These are phyloP conservation scores for Pyricularia sp. DNA, from an alignment of 2,329 filamentous ascomycete genomes.

Conservation along the genomic window DNA sequence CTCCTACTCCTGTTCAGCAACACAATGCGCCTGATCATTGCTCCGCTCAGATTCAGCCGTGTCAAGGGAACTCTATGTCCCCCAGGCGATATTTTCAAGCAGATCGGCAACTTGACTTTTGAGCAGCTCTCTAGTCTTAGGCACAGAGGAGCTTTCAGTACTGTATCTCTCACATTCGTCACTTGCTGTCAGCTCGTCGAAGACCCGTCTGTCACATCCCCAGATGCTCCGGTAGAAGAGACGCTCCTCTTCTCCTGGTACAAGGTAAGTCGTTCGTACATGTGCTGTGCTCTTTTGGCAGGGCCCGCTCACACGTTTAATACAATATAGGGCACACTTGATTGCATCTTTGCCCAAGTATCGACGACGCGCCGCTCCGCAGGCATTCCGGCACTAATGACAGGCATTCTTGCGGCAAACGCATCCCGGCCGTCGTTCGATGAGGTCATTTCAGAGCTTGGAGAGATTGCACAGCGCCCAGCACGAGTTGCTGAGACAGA, in stretches of 20 bases:
- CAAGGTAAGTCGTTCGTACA: conserved; percentile 27
- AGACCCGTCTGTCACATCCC: conserved; percentile 23
- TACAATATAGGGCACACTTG: conserved; percentile 42
- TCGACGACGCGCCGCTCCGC: conserved; percentile 84
- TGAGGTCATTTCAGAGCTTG: conserved; percentile 49
- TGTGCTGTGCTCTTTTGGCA: neutral
- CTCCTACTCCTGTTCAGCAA: conserved; percentile 39
- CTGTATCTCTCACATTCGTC: conserved; percentile 78
- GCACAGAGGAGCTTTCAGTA: conserved; percentile 86
- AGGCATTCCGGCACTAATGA: conserved; percentile 77
- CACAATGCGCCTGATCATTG: conserved; percentile 50
- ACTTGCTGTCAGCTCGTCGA: conserved; percentile 59
- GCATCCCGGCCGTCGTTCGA: conserved; percentile 46
- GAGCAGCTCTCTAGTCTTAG: conserved; percentile 69
- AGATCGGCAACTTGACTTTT: conserved; percentile 64
- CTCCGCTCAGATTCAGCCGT: conserved; percentile 36
- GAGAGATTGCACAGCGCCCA: conserved; percentile 41
- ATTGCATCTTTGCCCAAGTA: conserved; percentile 59
- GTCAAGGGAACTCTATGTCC: conserved; percentile 32
- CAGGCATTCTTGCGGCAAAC: conserved; percentile 63
- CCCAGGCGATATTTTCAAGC: conserved; percentile 41
- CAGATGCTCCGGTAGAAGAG: conserved; percentile 19
- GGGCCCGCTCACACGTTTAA: conserved; percentile 5
- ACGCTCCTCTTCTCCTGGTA: conserved; percentile 58
- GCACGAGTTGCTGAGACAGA: conserved; percentile 43